Conservation (phyloP, 768 basidiomycete genomes). For the Hirschioporus abietinus region DNA sequence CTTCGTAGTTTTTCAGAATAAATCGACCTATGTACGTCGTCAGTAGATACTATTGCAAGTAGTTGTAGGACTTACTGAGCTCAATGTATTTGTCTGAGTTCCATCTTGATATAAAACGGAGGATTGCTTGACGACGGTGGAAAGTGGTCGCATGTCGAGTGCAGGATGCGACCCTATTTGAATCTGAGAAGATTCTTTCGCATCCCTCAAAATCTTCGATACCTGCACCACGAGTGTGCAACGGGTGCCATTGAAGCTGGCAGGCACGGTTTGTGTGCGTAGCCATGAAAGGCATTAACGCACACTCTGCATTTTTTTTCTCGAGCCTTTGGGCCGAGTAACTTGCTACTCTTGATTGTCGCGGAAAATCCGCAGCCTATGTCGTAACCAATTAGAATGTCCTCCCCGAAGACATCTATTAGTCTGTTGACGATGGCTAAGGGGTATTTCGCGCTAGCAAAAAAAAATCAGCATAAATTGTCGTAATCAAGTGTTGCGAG, state of each 20-base stretch:
- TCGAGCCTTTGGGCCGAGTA: slow-evolving; percentile 11
- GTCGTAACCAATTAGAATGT: slow-evolving; percentile 21
- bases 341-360: slow-evolving; percentile 13
- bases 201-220: slow-evolving; percentile 24
- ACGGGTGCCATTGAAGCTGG: slow-evolving; percentile 25
- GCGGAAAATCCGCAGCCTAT: slow-evolving; percentile 21
- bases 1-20: not conserved
- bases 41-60: no score
- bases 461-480: not conserved
- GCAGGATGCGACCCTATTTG: slow-evolving; percentile 19
- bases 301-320: slow-evolving; percentile 12
- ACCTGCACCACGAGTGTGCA: slow-evolving; percentile 20
- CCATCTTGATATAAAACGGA: slow-evolving; percentile 18
- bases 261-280: slow-evolving; percentile 24
- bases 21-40: no score
- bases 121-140: slow-evolving; percentile 24
- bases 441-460: slow-evolving; percentile 18
- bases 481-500: not conserved
- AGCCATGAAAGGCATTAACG: slow-evolving; percentile 25
- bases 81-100: slow-evolving; percentile 16
- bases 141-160: slow-evolving; percentile 20
- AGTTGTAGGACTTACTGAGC: slow-evolving; percentile 21
- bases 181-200: slow-evolving; percentile 23
- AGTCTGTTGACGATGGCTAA: slow-evolving; percentile 16
- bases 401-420: slow-evolving; percentile 15